Evolutionary conservation across 768 basidiomycete genomes (phyloP).

Genomic region (Ephemerocybe angulata): DNA sequence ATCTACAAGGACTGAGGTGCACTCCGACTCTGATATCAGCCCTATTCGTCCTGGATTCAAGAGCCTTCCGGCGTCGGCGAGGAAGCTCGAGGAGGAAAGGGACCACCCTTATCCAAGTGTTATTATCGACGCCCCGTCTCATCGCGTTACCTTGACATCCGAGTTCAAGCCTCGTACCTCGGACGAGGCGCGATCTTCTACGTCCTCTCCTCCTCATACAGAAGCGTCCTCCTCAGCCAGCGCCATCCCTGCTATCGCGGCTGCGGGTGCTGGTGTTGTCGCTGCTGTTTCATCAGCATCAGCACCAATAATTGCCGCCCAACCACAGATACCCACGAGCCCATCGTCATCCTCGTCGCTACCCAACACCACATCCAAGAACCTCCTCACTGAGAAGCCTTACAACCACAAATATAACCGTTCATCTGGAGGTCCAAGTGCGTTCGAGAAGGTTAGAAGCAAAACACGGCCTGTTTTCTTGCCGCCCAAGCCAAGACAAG

Average conservation of each 20-base stretch:
- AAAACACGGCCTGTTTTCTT: conserved; percentile 80
- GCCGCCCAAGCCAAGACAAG: conserved; percentile 75
- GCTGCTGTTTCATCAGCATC: conserved; percentile 9
- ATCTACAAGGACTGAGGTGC: conserved; percentile 23
- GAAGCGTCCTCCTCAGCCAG: conserved; percentile 2
- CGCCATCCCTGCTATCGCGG: neutral
- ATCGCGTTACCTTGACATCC: conserved; percentile 21
- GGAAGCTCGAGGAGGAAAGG: conserved; percentile 4
- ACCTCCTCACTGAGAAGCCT: conserved; percentile 21
- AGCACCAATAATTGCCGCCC: conserved; percentile 6
- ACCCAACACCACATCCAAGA: conserved; percentile 1
- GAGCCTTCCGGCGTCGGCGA: no score
- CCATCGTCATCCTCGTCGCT: conserved; percentile 5
- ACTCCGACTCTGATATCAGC: conserved; percentile 13
- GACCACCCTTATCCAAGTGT: conserved; percentile 36
- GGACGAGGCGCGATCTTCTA: neutral
- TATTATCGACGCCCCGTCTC: conserved; percentile 39
- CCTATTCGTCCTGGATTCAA: no score
- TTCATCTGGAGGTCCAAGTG: conserved; percentile 57
- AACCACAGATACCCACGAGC: conserved; percentile 10
- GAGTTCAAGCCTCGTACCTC: neutral
- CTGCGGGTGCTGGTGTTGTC: neutral
- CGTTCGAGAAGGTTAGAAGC: conserved; percentile 75
- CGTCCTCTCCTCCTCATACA: neutral
- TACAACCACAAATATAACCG: conserved; percentile 42